phyloP scores from a whole-genome alignment of 495 filamentous ascomycete species.

The Aspergillus incahuasiensis region DNA sequence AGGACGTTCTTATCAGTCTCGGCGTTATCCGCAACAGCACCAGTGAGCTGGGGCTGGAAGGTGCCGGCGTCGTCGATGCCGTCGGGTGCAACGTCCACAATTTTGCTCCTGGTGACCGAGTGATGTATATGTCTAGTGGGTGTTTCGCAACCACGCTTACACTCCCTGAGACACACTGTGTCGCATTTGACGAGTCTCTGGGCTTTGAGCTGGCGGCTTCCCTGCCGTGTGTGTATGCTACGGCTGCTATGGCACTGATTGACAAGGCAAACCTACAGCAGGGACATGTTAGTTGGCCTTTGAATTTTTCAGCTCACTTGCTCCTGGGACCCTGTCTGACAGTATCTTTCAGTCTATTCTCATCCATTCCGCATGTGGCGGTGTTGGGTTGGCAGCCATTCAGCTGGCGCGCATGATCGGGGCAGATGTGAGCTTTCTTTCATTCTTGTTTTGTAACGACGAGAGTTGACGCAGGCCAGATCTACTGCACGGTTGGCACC shows the following conservation, averaged over 20 bases:
- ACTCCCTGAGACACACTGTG: too few species aligned
- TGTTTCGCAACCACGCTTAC: too few species aligned
- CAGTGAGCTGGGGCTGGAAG: neutral
- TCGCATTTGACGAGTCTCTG: too few species aligned
- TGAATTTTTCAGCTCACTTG: too few species aligned
- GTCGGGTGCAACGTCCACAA: neutral
- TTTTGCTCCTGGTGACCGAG: neutral
- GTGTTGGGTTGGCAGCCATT: slow-evolving; percentile 25
- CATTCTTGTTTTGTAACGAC: too few species aligned
- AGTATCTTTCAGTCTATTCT: slow-evolving; percentile 22
- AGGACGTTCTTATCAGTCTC: neutral
- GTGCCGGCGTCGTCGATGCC: neutral
- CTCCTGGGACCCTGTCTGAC: too few species aligned
- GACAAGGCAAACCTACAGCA: slow-evolving; percentile 15
- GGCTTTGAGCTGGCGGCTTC: slow-evolving; percentile 30
- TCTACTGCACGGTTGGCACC: slow-evolving; percentile 46
- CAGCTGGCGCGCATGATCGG: slow-evolving; percentile 19
- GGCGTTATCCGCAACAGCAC: neutral
- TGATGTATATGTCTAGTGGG: neutral
- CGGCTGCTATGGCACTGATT: slow-evolving; percentile 33
- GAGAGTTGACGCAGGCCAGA: too few species aligned
- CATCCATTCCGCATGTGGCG: slow-evolving; percentile 28
- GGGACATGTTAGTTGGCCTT: too few species aligned
- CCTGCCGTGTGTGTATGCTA: slow-evolving; percentile 36
- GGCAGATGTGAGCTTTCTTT: too few species aligned